Percentiles rank a stretch among this genome's conserved stretches.
These are phyloP conservation scores for Kodamaea sp. DNA, from an alignment of 1,139 yeast genomes.

Conservation along the genomic window DNA sequence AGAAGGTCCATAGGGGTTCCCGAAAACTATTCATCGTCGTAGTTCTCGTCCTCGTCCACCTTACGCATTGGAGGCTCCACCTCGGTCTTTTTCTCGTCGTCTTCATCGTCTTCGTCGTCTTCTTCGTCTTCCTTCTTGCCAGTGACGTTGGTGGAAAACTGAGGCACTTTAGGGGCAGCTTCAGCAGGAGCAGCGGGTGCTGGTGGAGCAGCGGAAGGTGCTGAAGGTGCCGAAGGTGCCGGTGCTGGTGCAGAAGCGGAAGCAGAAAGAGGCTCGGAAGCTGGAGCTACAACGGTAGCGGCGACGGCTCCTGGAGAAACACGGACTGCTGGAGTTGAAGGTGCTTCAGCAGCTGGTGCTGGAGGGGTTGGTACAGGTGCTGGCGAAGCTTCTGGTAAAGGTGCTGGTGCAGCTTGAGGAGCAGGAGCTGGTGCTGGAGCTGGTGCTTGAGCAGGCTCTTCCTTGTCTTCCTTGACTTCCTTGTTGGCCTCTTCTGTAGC, in stretches of 20 bases:
- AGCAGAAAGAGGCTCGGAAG: conserved; percentile 2
- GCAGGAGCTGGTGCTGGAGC: conserved; percentile 13
- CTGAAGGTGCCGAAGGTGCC: conserved; percentile 6
- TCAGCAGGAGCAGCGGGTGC: not conserved
- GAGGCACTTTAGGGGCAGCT: conserved; percentile 17
- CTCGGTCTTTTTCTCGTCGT: conserved; percentile 25
- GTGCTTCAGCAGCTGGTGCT: conserved; percentile 7
- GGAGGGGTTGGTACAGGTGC: conserved; percentile 7
- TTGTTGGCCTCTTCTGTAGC: conserved; percentile 12
- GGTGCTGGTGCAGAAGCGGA: conserved; percentile 6
- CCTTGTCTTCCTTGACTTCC: conserved; percentile 8
- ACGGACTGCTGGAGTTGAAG: conserved; percentile 9
- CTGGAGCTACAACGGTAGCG: conserved; percentile 6
- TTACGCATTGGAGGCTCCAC: conserved; percentile 72
- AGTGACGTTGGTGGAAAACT: conserved; percentile 25
- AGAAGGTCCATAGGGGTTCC: too few relatives aligned
- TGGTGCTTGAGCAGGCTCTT: conserved; percentile 7
- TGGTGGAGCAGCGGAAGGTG: conserved; percentile 2
- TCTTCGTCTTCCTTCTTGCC: conserved; percentile 23
- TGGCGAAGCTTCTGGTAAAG: conserved; percentile 4
- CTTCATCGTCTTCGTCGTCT: conserved; percentile 42
- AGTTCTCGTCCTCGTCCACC: conserved; percentile 81
- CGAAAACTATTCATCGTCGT: conserved; percentile 59
- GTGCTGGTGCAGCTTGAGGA: conserved; percentile 6
- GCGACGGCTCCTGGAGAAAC: conserved; percentile 8